These are phyloP conservation scores for Backusella morwellensis DNA, from an alignment of 192 early-diverging fungal species.

Conservation along the genomic window DNA sequence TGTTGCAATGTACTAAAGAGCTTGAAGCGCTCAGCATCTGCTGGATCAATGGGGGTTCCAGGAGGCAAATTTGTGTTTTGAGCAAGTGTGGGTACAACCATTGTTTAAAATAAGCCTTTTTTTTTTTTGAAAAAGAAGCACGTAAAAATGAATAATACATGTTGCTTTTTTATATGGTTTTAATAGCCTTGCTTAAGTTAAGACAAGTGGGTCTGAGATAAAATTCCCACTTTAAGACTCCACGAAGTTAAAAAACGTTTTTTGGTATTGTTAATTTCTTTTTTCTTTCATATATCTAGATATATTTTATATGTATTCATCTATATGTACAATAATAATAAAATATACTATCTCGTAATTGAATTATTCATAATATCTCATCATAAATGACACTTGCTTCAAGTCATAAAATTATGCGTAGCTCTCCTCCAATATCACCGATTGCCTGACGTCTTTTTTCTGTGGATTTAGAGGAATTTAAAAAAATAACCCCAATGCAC, in stretches of 20 bases:
- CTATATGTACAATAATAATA: not conserved
- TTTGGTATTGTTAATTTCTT: not conserved
- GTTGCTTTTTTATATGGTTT: not conserved
- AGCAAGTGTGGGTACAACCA: constrained; percentile 2
- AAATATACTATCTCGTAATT: not conserved
- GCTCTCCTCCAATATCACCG: not conserved
- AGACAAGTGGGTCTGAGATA: not conserved
- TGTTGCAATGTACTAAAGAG: constrained; percentile 71
- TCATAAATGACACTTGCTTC: not conserved
- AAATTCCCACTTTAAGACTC: not conserved
- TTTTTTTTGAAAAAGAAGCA: not conserved
- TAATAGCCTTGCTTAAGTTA: not conserved
- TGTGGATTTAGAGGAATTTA: not conserved
- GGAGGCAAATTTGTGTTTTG: not conserved
- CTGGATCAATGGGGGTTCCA: constrained; percentile 1
- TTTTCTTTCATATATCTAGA: not conserved
- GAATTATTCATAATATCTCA: not conserved
- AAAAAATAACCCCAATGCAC: not conserved
- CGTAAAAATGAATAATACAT: not conserved
- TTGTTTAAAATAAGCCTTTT: not conserved
- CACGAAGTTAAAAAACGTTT: not conserved
- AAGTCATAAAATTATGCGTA: not conserved
- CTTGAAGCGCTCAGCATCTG: constrained; percentile 15
- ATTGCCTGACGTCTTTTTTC: not conserved
- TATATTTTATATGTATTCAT: not conserved